phyloP scores from a whole-genome alignment of 108 stramenopile genomes.

The Cyclostephanos invisitatus region DNA sequence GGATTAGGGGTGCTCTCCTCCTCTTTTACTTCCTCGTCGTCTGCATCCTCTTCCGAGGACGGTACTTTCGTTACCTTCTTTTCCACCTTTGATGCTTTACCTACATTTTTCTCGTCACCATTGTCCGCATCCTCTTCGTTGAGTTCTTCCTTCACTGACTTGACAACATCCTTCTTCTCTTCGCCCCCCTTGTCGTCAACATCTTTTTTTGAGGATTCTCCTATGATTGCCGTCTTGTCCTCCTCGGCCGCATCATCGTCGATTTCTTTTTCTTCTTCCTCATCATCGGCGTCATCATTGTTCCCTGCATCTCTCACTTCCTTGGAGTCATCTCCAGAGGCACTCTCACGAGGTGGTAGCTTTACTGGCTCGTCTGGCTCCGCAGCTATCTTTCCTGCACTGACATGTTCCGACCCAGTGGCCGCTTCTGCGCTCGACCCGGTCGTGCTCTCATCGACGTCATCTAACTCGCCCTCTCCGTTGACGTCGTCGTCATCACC shows the following conservation, averaged over 20 bases:
- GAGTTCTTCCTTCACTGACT: background rate
- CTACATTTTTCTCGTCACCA: background rate
- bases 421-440: background rate
- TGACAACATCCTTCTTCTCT: background rate
- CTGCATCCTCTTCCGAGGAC: no score
- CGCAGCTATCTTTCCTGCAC: conserved; percentile 28
- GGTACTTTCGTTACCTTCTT: conserved; percentile 1
- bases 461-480: background rate
- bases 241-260: background rate
- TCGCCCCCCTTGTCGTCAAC: background rate
- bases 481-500: background rate
- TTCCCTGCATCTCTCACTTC: conserved; percentile 11
- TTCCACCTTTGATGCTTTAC: conserved; percentile 2
- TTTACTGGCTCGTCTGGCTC: background rate
- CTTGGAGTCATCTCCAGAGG: background rate
- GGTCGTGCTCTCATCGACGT: background rate
- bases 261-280: background rate
- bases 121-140: background rate
- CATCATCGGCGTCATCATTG: conserved; percentile 9
- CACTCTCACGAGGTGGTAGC: conserved; percentile 1
- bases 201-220: background rate
- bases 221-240: background rate
- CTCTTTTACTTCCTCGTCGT: no score
- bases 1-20: no score
- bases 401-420: conserved; percentile 31